Percentiles rank a stretch among this genome's conserved stretches.
These are phyloP conservation scores for Amanita molliuscula DNA, from an alignment of 768 basidiomycete genomes.

Conservation along the genomic window DNA sequence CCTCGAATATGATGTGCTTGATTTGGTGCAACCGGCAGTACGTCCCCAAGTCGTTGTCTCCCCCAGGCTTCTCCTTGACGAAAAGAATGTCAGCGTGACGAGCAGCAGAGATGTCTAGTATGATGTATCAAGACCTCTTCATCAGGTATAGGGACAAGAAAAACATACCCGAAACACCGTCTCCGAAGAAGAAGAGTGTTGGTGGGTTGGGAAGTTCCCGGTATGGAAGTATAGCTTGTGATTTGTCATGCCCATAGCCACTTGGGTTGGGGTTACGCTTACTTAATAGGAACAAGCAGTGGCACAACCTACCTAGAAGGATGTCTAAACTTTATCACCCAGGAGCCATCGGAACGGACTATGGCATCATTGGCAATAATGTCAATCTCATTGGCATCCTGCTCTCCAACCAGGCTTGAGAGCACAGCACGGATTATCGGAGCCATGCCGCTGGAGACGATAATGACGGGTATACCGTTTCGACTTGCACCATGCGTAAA, in stretches of 20 bases:
- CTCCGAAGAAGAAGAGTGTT: slow-evolving; percentile 92
- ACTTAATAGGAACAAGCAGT: no score
- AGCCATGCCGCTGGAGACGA: slow-evolving; percentile 94
- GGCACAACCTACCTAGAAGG: slow-evolving; percentile 53
- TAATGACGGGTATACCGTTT: slow-evolving; percentile 79
- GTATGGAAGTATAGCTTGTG: slow-evolving; percentile 88
- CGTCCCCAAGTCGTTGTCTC: slow-evolving; percentile 77
- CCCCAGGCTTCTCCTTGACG: slow-evolving; percentile 70
- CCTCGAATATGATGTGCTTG: slow-evolving; percentile 64
- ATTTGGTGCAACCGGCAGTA: slow-evolving; percentile 79
- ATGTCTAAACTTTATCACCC: slow-evolving; percentile 83
- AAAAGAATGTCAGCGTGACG: slow-evolving; percentile 90
- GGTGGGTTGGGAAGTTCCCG: slow-evolving; percentile 60
- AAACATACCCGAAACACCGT: slow-evolving; percentile 83
- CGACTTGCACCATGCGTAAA: slow-evolving; percentile 75
- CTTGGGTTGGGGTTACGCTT: slow-evolving; percentile 23
- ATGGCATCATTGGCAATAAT: slow-evolving; percentile 91
- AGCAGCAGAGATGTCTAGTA: slow-evolving; percentile 83
- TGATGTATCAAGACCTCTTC: not conserved
- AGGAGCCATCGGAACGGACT: slow-evolving; percentile 44
- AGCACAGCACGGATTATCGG: slow-evolving; percentile 89
- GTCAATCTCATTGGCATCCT: slow-evolving; percentile 66
- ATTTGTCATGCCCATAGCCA: slow-evolving; percentile 93
- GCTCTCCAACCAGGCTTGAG: slow-evolving; percentile 66
- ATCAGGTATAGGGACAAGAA: not conserved